Conservation (phyloP, 192 early-diverging fungal genomes). For the Podila horticola region DNA sequence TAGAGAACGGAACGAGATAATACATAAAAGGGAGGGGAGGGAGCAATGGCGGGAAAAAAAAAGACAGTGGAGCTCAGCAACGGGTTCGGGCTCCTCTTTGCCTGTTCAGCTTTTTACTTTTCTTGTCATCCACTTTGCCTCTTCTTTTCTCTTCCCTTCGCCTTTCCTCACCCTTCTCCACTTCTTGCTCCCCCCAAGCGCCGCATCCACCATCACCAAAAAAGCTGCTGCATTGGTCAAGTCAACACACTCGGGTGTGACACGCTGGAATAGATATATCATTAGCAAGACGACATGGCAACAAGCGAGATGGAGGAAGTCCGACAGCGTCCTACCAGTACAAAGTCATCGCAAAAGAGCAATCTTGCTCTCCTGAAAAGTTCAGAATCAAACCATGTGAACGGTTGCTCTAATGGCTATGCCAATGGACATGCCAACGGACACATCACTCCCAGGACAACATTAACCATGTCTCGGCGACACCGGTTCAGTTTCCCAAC, state of each 20-base stretch:
- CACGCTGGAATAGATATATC: neutral
- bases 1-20: no score
- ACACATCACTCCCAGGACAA: neutral
- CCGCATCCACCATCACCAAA: no score
- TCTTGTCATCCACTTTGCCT: neutral
- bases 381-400: neutral
- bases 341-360: neutral
- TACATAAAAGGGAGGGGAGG: no score
- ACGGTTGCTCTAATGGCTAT: neutral
- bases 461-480: neutral
- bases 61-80: no score
- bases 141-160: neutral
- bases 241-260: neutral
- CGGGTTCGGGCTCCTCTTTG: no score
- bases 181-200: neutral
- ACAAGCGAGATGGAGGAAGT: conserved; percentile 39
- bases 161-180: no score
- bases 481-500: neutral
- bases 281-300: conserved; percentile 9
- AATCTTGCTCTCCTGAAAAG: neutral
- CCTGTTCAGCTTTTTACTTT: no score
- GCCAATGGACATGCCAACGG: neutral
- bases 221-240: no score
- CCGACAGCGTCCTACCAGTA: neutral
- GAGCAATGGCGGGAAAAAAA: no score